Percentiles rank a stretch among this genome's conserved stretches.
These are phyloP conservation scores for Mrakia blollopis DNA, from an alignment of 768 basidiomycete species.

Conservation along the genomic window DNA sequence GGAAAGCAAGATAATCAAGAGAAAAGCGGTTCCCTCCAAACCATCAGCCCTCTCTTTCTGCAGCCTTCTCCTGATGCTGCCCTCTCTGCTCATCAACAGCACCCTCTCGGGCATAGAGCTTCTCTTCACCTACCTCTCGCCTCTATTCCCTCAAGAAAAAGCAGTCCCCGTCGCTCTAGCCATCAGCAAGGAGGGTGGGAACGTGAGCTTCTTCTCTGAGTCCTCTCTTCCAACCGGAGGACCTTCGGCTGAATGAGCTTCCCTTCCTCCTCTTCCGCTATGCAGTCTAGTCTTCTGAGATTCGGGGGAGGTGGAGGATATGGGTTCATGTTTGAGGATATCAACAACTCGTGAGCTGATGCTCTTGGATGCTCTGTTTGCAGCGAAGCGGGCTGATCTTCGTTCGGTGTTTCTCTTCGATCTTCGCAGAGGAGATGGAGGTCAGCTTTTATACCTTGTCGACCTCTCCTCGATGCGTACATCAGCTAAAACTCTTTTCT, in stretches of 20 bases:
- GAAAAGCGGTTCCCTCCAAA: neutral
- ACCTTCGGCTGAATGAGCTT: neutral
- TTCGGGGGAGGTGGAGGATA: neutral
- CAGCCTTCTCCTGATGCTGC: neutral
- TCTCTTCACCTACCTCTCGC: neutral
- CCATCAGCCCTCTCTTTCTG: neutral
- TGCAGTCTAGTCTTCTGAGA: neutral
- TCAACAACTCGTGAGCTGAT: conserved; percentile 6
- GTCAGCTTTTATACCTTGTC: neutral
- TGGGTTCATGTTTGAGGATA: conserved; percentile 15
- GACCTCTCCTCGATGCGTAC: too few species aligned
- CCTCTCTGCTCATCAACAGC: neutral
- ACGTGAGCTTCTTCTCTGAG: neutral
- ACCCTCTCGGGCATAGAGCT: neutral
- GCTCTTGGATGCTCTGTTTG: neutral
- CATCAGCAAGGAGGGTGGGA: neutral
- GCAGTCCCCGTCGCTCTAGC: neutral
- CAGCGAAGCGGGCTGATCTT: neutral
- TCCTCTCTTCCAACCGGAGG: neutral
- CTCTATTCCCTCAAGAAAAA: neutral
- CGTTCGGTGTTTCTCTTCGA: neutral
- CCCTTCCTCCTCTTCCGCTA: neutral
- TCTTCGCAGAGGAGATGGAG: conserved; percentile 2
- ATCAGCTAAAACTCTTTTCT: neutral
- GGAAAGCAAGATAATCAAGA: neutral